Evolutionary conservation across 2,329 filamentous ascomycete genomes (phyloP), one percentile per base, ranked within the genome.

Genomic region (Fusarium dlaminii): DNA sequence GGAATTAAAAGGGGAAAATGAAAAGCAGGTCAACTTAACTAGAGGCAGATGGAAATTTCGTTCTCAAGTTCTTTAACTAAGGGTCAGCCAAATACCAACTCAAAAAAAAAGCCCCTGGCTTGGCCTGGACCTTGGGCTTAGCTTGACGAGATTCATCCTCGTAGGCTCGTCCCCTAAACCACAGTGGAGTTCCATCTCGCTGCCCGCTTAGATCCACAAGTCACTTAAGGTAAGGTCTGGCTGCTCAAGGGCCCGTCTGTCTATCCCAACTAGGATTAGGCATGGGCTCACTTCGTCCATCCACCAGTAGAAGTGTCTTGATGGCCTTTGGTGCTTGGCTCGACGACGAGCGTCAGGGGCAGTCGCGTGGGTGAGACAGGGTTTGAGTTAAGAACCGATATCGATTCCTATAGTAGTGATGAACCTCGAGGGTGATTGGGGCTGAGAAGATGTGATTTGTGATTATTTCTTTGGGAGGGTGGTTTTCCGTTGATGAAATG

Each of bases 351-450:
- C 56, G 67, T 72, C 74, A 76, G 74, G 74, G 71, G 74, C 68
- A 73, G 56, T 75, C 74, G 71, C 75, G 73, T 76, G 75, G 74
- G 70, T 45, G 52, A 73, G 72, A 66, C 72, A 75, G 64, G 72
- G 71, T 72, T 75, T 52, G 55, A 52, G 43, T 56, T 20, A 66
- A 51, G 64, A 73, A 55, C 54, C 49, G 55, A 63, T 48, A 56
- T 29, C 34, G 24, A 39, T 70, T 59, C 27, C 45, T 39, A 57
- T 43, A 46, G 37, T 51, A 39, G 32, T 30, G 43, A 63, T 63
- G 49, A 58, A 30, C 39, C 55, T 63, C 36, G 20, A 70, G 40
- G 30, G 43, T 48, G 43, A 24, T 27, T 51, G 40, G 39, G 54
- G 66, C 48, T 63, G 29, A 46, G 24, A 52, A 66, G 51, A 36